phyloP scores from a whole-genome alignment of 495 filamentous ascomycete genomes.

The Rhypophila decipiens region DNA sequence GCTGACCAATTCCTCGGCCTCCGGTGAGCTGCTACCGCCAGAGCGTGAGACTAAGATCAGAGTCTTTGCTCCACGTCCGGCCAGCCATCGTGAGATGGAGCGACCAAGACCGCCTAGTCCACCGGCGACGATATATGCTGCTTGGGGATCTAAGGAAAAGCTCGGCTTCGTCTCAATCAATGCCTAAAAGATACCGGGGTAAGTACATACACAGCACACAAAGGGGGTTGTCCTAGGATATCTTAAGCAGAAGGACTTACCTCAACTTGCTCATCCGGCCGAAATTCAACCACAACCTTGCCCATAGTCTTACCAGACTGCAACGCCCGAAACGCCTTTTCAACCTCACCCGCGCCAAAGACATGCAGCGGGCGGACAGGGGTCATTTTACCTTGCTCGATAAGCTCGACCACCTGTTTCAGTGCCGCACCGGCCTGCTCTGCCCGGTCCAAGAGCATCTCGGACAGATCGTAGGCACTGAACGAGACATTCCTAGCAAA shows the following conservation, averaged over 20 bases:
- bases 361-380: slow-evolving; percentile 6
- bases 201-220: not conserved
- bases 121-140: slow-evolving; percentile 46
- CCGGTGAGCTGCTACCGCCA: not conserved
- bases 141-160: slow-evolving; percentile 8
- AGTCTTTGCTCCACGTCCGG: slow-evolving; percentile 38
- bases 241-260: not conserved
- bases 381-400: not conserved
- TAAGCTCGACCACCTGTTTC: not conserved
- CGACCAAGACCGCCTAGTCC: slow-evolving; percentile 51
- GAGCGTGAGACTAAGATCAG: slow-evolving; percentile 43
- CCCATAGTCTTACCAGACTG: slow-evolving; percentile 14
- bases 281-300: slow-evolving; percentile 5
- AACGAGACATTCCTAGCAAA: slow-evolving; percentile 25
- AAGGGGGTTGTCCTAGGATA: not conserved
- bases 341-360: slow-evolving; percentile 1
- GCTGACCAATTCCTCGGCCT: slow-evolving; percentile 8
- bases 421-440: not conserved
- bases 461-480: slow-evolving; percentile 20
- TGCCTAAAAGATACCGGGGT: no score
- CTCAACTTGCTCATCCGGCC: not conserved
- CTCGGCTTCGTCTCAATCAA: slow-evolving; percentile 10
- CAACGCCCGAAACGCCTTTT: slow-evolving; percentile 12
- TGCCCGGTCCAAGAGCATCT: not conserved
- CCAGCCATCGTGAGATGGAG: slow-evolving; percentile 41